Base-by-base conservation (phyloP, 1,284 basidiomycete species). In the Irpex rosettiformis region DNA sequence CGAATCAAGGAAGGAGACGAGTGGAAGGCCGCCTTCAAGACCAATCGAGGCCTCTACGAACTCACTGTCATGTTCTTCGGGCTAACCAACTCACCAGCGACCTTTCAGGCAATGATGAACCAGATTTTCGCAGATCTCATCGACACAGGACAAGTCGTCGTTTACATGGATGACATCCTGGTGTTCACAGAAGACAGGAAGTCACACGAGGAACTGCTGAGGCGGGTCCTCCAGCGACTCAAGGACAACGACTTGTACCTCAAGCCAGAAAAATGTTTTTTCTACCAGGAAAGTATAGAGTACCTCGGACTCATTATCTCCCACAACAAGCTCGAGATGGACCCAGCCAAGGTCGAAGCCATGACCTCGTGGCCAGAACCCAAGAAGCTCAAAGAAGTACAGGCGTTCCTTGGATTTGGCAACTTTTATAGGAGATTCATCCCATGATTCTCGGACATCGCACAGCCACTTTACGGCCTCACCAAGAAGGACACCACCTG, bases 231-330 rank as follows among this genome's bases (percentile, higher is more conserved):
- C 0, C 24, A 70, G 27, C 52, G 63, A 2, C 67, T 81, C 0
- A 45, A 65, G 0, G 57, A 71, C 3, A 58, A 73, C 8, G 29
- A 67, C 0, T 68, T 79, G 0, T 70, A 58, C 43, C 52, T 70
- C 0, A 77, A 79, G 54, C 58, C 67, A 0, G 68, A 73, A 48
- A 80, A 81, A 55, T 80, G 16, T 16, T n/a, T n/a, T n/a, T n/a
- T n/a, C n/a, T n/a, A n/a, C n/a, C n/a, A n/a, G n/a, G n/a, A n/a
- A n/a, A n/a, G n/a, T n/a, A n/a, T n/a, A n/a, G n/a, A n/a, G n/a
- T n/a, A n/a, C n/a, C n/a, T n/a, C n/a, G n/a, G n/a, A n/a, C n/a
- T n/a, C n/a, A n/a, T n/a, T n/a, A n/a, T n/a, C n/a, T n/a, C n/a
- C n/a, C n/a, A n/a, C n/a, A n/a, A n/a, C n/a, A n/a, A n/a, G n/a